phyloP scores from a whole-genome alignment of 441 rosid species.

The Hypseocharis bilobata region DNA sequence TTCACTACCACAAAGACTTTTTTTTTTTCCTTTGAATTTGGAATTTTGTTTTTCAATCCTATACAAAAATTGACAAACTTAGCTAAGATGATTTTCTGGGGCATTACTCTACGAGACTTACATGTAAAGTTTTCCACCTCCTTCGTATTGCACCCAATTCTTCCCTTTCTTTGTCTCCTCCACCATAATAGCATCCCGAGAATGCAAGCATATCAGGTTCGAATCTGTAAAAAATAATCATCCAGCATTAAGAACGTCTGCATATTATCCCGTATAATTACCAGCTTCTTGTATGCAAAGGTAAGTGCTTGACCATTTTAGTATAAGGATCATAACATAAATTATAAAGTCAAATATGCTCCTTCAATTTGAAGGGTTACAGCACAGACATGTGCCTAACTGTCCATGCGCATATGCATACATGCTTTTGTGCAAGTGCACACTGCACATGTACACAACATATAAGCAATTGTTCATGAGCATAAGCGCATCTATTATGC shows the following conservation, averaged over 20 bases:
- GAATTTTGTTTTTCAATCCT: not conserved
- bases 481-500: not conserved
- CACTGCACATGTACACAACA: not conserved
- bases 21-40: no score
- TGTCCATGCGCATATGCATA: not conserved
- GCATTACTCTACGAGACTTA: constrained; percentile 36
- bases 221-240: constrained; percentile 51
- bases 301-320: not conserved
- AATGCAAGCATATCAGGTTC: constrained; percentile 97
- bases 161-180: constrained; percentile 72
- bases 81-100: constrained; percentile 24
- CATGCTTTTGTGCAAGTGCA: not conserved
- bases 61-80: not conserved
- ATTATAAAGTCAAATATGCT: not conserved
- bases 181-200: constrained; percentile 61
- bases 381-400: not conserved
- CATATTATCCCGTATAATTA: not conserved
- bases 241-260: constrained; percentile 19
- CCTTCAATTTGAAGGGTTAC: no score
- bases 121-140: constrained; percentile 96
- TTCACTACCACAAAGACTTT: constrained; percentile 66
- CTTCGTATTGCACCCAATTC: constrained; percentile 69
- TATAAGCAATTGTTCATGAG: not conserved
- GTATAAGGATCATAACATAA: not conserved
- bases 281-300: not conserved